Evolutionary conservation across 2,329 filamentous ascomycete species (phyloP).

Genomic region (Paecilomyces variotii): DNA sequence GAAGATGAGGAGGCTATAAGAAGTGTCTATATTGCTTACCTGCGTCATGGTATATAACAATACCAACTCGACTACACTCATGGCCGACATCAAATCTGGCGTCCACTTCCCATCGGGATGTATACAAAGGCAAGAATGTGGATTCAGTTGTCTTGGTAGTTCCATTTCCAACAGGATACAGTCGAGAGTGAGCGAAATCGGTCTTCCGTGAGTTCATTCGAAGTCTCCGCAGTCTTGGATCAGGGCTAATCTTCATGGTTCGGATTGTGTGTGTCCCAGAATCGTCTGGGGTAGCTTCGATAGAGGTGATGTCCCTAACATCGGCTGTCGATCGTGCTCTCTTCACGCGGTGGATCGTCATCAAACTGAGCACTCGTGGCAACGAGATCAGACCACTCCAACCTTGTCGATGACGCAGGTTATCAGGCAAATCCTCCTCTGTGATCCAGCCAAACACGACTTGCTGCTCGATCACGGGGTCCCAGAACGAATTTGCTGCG

Average conservation of each 20-base stretch:
- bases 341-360: constrained; percentile 29
- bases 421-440: constrained; percentile 43
- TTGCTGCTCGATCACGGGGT: constrained; percentile 33
- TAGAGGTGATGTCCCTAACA: constrained; percentile 35
- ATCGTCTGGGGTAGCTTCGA: constrained; percentile 22
- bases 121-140: constrained; percentile 6
- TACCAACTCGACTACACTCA: constrained; percentile 18
- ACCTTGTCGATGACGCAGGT: constrained; percentile 36
- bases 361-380: constrained; percentile 38
- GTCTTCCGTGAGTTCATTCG: constrained; percentile 14
- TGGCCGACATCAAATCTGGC: constrained; percentile 18
- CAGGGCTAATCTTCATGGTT: constrained; percentile 35
- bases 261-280: constrained; percentile 30
- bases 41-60: constrained; percentile 20
- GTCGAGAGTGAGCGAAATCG: background rate
- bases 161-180: background rate
- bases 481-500: constrained; percentile 43
- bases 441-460: constrained; percentile 45
- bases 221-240: constrained; percentile 18
- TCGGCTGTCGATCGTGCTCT: constrained; percentile 25
- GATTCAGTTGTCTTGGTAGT: background rate
- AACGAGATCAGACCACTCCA: constrained; percentile 45
- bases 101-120: constrained; percentile 18
- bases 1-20: background rate
- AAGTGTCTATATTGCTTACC: constrained; percentile 5